Conservation (phyloP, 2,329 filamentous ascomycete species). For the Apiospora pterosperma region DNA sequence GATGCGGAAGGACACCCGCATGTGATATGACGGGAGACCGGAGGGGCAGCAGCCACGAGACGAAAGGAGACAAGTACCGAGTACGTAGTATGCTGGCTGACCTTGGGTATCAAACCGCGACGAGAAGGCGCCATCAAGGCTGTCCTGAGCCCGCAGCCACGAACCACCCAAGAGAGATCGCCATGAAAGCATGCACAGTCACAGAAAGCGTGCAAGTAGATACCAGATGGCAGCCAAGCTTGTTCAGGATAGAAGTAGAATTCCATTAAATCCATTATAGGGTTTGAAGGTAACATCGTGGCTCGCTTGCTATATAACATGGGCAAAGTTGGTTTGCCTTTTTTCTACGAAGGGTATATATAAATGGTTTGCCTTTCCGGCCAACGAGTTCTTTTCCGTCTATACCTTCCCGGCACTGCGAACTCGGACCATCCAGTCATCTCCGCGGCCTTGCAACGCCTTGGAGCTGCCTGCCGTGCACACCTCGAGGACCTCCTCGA, state of each 20-base stretch:
- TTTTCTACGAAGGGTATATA: neutral
- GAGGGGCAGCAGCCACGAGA: neutral
- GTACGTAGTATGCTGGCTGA: neutral
- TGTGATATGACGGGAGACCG: neutral
- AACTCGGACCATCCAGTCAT: conserved; percentile 24
- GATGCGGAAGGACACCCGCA: neutral
- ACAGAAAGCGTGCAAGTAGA: neutral
- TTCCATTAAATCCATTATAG: conserved; percentile 3
- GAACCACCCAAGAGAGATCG: neutral
- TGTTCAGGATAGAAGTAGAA: neutral
- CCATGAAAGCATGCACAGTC: neutral
- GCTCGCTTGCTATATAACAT: neutral
- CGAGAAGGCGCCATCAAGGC: neutral
- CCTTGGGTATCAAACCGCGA: neutral
- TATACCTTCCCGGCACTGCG: conserved; percentile 18
- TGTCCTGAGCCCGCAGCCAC: neutral
- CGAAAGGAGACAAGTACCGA: neutral
- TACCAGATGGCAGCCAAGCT: neutral
- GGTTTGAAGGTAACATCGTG: neutral
- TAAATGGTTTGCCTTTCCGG: neutral
- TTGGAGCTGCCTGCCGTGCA: conserved; percentile 28
- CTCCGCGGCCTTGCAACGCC: conserved; percentile 19
- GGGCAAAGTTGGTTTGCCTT: neutral
- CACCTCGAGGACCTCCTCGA: conserved; percentile 37
- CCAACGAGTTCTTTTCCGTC: neutral